These are phyloP conservation scores for Salix udensis DNA, from an alignment of 345 rosid species.

Conservation along the genomic window DNA sequence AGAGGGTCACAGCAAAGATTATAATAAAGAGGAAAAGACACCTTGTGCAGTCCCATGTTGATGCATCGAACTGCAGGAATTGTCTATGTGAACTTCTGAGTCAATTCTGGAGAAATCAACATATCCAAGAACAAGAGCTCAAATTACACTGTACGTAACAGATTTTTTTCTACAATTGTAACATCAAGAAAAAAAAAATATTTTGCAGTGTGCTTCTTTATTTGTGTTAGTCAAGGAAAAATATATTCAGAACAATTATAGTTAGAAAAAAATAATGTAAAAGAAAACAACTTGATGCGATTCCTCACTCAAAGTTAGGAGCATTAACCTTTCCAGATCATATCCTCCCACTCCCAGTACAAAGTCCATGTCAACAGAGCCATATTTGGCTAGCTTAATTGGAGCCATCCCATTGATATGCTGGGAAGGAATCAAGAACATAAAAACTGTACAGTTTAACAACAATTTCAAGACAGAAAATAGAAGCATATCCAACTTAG, in stretches of 20 bases:
- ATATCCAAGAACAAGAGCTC: background rate
- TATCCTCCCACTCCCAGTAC: slow-evolving; percentile 77
- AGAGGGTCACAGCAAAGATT: background rate
- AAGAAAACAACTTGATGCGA: background rate
- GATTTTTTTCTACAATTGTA: too few relatives aligned
- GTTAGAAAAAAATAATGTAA: background rate
- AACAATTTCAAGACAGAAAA: background rate
- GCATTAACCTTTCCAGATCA: slow-evolving; percentile 61
- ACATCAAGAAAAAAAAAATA: too few relatives aligned
- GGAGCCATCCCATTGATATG: slow-evolving; percentile 66
- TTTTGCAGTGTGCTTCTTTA: too few relatives aligned
- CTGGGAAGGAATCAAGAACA: slow-evolving; percentile 24
- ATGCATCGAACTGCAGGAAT: slow-evolving; percentile 32
- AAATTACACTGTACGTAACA: background rate
- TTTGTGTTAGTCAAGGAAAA: too few relatives aligned
- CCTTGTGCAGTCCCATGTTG: slow-evolving; percentile 40
- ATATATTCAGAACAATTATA: background rate
- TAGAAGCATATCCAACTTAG: background rate
- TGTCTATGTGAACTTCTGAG: slow-evolving; percentile 43
- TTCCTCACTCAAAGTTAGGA: background rate
- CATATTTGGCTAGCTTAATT: slow-evolving; percentile 49
- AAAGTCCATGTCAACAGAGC: slow-evolving; percentile 68
- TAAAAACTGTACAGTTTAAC: background rate
- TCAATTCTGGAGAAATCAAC: slow-evolving; percentile 49
- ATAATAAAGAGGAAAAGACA: slow-evolving; percentile 5